Conservation (phyloP, 441 rosid species). For the Viola pubescens region DNA sequence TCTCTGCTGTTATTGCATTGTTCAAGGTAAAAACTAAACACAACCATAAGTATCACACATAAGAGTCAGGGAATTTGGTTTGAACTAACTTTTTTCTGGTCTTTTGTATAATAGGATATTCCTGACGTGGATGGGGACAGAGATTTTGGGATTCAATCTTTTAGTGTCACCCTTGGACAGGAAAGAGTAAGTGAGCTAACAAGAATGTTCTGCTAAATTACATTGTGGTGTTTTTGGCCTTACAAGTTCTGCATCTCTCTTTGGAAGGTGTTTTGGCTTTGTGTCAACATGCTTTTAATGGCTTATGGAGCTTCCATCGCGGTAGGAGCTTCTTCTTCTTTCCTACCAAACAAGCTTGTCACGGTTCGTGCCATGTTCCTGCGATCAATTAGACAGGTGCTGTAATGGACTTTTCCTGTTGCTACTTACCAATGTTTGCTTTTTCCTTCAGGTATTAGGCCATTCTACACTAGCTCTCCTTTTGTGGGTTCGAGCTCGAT, state of each 20-base stretch:
- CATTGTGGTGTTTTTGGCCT: neutral
- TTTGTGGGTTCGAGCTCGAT: constrained; percentile 19
- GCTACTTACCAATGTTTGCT: neutral
- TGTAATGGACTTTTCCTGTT: neutral
- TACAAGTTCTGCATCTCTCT: neutral
- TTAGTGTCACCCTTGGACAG: constrained; percentile 24
- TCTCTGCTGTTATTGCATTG: constrained; percentile 26
- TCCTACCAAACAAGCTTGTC: constrained; percentile 18
- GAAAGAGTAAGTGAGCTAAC: constrained; percentile 19
- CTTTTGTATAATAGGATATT: constrained; percentile 22
- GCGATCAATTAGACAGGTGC: neutral
- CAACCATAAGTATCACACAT: too few species aligned
- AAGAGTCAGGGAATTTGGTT: too few species aligned
- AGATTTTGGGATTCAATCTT: constrained; percentile 25
- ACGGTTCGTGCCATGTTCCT: constrained; percentile 9
- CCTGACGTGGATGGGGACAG: constrained; percentile 36
- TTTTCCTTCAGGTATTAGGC: constrained; percentile 15
- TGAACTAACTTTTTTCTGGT: too few species aligned
- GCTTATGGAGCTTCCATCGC: constrained; percentile 24
- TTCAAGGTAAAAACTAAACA: constrained; percentile 21
- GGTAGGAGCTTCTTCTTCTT: constrained; percentile 21
- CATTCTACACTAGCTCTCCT: constrained; percentile 16
- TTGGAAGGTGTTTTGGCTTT: constrained; percentile 26
- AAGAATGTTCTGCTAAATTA: neutral
- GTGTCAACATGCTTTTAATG: constrained; percentile 23